Base-by-base conservation (phyloP, 768 basidiomycete species). In the Termitomyces sp. region DNA sequence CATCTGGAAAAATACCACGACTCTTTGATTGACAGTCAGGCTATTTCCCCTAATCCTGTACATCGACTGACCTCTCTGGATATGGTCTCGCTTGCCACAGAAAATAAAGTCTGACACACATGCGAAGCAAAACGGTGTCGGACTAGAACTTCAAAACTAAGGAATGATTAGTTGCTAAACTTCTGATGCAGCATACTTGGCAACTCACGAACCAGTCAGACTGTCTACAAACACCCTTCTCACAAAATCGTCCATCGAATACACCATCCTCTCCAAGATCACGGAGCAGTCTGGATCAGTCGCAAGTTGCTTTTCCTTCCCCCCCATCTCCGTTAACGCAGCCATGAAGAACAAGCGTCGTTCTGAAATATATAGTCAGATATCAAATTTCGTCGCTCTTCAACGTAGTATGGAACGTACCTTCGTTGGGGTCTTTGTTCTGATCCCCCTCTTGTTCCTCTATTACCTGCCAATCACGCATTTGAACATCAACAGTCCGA, bases 241-340 rank as follows among this genome's bases (percentile, higher is more conserved):
- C n/a, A 90, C 88, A 70, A 94, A 95, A 69, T 98, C 94, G 65
- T 97, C 93, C 90, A 98, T 93, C 2, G 93, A 94, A 65, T 94
- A 81, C 10, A 84, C 66, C 80, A 98, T 87, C 60, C 95, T 78
- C 69, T 99, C 97, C 52, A 99, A 68, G 45, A 98, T 82, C 11
- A 88, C 77, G 1, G 95, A 93, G 64, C 93, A 95, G 57, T 98
- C 94, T 5, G 92, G 90, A 69, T 99, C 97, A 1, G 94, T 94
- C 0, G 93, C 85, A 11, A 97, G 81, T 57, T 88, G 85, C 50
- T 87, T 86, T 71, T 98, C 97, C 68, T 96, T 93, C 5, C 82
- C 87, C 22, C 78, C 77, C 82, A 97, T 88, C 63, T 97, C 92
- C 17, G 79, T 77, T 28, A 98, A 72, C 19, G 93, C 92, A 1